Conservation (phyloP, 208 protist genomes). For the Crithidia expoeki region DNA sequence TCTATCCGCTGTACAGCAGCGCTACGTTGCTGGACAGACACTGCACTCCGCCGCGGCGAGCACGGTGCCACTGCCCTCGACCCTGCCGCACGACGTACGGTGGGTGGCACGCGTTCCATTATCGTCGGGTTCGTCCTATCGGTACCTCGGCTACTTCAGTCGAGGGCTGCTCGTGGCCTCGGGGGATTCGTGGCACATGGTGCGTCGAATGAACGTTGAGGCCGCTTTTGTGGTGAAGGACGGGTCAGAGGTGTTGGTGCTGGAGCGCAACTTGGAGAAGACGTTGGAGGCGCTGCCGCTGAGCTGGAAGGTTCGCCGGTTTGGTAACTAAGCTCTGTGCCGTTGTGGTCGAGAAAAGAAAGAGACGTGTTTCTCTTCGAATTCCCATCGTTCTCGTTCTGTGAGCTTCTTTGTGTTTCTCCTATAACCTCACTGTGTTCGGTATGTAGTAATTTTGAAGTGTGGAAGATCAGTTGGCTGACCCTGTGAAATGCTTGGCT, state of each 20-base stretch:
- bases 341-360: not conserved
- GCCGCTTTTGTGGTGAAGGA: slow-evolving; percentile 68
- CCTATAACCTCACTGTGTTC: no score
- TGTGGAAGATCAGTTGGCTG: no score
- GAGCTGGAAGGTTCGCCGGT: slow-evolving; percentile 90
- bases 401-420: no score
- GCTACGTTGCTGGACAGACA: slow-evolving; percentile 26
- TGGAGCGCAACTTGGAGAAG: slow-evolving; percentile 87
- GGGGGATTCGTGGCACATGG: slow-evolving; percentile 70
- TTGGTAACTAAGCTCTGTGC: slow-evolving; percentile 70
- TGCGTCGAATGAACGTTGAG: slow-evolving; percentile 63
- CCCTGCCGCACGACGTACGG: slow-evolving; percentile 51
- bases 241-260: slow-evolving; percentile 55
- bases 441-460: no score
- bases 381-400: no score
- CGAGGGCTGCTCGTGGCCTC: slow-evolving; percentile 66
- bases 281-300: slow-evolving; percentile 80
- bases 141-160: slow-evolving; percentile 69
- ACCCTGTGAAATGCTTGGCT: no score
- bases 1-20: slow-evolving; percentile 28
- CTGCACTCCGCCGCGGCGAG: slow-evolving; percentile 21
- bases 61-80: slow-evolving; percentile 21
- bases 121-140: not conserved
- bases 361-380: no score
- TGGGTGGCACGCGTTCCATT: slow-evolving; percentile 38